Evolutionary conservation across 495 filamentous ascomycete species (phyloP).

Genomic region (Sporormia fimetaria): DNA sequence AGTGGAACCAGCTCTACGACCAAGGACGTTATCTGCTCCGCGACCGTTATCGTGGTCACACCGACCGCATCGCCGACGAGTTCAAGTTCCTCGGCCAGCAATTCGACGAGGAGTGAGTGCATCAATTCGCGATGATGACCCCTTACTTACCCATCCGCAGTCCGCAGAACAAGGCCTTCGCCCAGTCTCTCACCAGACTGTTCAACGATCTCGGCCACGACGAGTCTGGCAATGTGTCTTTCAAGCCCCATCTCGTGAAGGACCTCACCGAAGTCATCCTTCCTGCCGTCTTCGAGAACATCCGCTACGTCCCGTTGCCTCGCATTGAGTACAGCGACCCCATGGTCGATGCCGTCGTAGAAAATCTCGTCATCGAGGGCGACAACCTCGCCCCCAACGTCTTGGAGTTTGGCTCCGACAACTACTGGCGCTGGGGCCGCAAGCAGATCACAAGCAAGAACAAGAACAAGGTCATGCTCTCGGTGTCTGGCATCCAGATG

Average conservation of each 20-base stretch:
- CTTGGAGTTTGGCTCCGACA: conserved; percentile 79
- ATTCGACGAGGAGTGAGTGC: conserved; percentile 60
- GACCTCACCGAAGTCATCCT: conserved; percentile 81
- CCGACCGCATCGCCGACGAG: conserved; percentile 79
- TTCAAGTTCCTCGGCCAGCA: conserved; percentile 78
- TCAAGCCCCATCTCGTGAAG: conserved; percentile 86
- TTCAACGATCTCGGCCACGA: conserved; percentile 82
- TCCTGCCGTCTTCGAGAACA: conserved; percentile 70
- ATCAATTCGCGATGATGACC: too few relatives aligned
- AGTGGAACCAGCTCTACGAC: conserved; percentile 80
- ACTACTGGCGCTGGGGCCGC: conserved; percentile 91
- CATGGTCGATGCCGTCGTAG: conserved; percentile 75
- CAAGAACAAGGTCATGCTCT: conserved; percentile 71
- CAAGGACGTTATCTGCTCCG: conserved; percentile 80
- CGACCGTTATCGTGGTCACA: conserved; percentile 77
- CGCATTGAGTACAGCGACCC: conserved; percentile 86
- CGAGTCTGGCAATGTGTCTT: conserved; percentile 67
- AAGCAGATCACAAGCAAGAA: conserved; percentile 71
- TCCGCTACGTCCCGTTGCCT: conserved; percentile 87
- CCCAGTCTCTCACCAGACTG: conserved; percentile 62
- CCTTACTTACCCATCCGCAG: background rate
- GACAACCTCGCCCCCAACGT: conserved; percentile 97
- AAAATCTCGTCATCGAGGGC: conserved; percentile 90
- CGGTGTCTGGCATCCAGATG: conserved; percentile 81
- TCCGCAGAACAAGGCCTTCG: conserved; percentile 71